These are phyloP conservation scores for Fragaria nilgerrensis DNA, from an alignment of 306 rosid genomes.

Conservation along the genomic window DNA sequence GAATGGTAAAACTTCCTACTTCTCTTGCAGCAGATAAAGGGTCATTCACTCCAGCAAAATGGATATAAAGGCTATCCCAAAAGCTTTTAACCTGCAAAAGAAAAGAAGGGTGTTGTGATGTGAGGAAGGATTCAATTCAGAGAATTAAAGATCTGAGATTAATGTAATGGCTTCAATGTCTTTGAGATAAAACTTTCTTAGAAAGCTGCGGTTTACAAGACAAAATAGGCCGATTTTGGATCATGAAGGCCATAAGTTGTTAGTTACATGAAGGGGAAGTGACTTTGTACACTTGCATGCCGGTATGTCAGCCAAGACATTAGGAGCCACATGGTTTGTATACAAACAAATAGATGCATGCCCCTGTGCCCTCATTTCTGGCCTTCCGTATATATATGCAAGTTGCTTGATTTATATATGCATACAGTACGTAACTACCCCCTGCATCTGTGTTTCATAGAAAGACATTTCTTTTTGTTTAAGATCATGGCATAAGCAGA, in stretches of 20 bases:
- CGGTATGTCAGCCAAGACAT: conserved; percentile 1
- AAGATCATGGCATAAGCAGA: neutral
- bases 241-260: conserved; percentile 3
- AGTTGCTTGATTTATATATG: conserved; percentile 6
- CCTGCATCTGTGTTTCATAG: neutral
- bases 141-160: neutral
- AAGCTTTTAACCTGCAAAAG: neutral
- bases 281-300: conserved; percentile 4
- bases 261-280: neutral
- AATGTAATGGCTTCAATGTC: neutral
- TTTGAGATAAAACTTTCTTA: neutral
- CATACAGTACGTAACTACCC: neutral
- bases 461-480: neutral
- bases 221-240: neutral
- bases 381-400: neutral
- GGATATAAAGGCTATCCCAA: neutral
- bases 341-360: conserved; percentile 5
- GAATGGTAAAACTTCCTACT: neutral
- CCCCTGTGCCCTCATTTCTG: neutral
- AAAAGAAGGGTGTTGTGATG: neutral
- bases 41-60: neutral
- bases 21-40: neutral
- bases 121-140: neutral
- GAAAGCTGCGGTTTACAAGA: neutral
- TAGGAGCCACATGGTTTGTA: conserved; percentile 13